Base-by-base conservation (phyloP, 345 rosid genomes). In the Raphanus sativus region DNA sequence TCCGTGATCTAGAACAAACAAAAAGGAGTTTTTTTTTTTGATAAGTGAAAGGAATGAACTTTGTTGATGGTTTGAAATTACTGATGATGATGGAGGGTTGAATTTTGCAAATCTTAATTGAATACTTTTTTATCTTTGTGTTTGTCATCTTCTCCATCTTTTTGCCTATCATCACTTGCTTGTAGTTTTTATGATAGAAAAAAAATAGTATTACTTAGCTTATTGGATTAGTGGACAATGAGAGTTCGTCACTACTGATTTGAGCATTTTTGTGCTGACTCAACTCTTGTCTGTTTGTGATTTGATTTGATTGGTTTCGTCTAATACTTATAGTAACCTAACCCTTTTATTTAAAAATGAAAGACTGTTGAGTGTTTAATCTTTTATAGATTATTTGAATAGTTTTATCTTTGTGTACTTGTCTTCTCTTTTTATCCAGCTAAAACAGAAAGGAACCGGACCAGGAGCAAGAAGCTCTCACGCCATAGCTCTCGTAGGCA, bases 391-490 rank as follows among this genome's bases (percentile, higher is more conserved):
- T n/a, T n/a, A n/a, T n/a, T n/a, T n/a, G n/a, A n/a, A n/a, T n/a
- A n/a, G n/a, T n/a, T n/a, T 29, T 2, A 48, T 77, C 9, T 61
- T 13, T 38, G 34, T 54, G 15, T 33, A 30, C 12, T 28, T 70
- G 76, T 59, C 66, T 50, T 58, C 11, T 65, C 21, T 21, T 13
- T 45, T 4, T 45, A 34, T 40, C 24, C 78, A 94, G 98, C 88
- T 94, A 75, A 79, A 85, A 9, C 97, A 91, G 81, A 85, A 84
- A 13, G 98, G 92, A 16, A 69, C 78, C 1, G 91, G 96, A 50
- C 96, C 96, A 15, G 98, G 96, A 78, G 93, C 96, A 36, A 85
- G 97, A 82, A 94, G 98, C 86, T 94, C 96, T 0, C 98, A 94
- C 9, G 97, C 97, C 76, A 74, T 94, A 54, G 73, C 97, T 69